Evolutionary conservation across 768 basidiomycete genomes (phyloP).

Genomic region (Lenzites betulinus): DNA sequence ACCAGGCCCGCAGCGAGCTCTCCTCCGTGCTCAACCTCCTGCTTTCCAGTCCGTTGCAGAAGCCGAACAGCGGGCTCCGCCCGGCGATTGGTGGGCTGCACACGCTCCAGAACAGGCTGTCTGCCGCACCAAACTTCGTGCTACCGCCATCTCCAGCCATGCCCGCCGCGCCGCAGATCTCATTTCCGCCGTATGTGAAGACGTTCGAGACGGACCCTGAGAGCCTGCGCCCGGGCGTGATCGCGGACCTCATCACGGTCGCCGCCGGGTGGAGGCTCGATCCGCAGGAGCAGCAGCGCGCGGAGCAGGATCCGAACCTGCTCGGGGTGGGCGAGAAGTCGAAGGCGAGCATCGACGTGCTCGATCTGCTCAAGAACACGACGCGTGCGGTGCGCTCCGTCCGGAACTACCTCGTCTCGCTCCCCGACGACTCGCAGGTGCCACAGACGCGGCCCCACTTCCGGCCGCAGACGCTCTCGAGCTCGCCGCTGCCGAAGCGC

Average conservation of each 20-base stretch:
- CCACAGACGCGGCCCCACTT: constrained; percentile 41
- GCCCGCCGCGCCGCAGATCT: constrained; percentile 46
- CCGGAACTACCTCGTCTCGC: constrained; percentile 78
- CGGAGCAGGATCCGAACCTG: constrained; percentile 23
- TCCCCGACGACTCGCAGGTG: constrained; percentile 71
- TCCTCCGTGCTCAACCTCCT: constrained; percentile 2
- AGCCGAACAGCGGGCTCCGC: constrained; percentile 62
- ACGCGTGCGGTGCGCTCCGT: constrained; percentile 81
- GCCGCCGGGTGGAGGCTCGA: constrained; percentile 63
- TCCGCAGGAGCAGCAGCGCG: constrained; percentile 7
- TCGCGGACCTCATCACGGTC: constrained; percentile 70
- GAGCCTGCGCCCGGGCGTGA: constrained; percentile 72
- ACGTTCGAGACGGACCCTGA: constrained; percentile 76
- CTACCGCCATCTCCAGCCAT: constrained; percentile 71
- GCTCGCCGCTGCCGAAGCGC: constrained; percentile 38
- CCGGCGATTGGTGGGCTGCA: constrained; percentile 70
- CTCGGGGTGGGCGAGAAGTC: constrained; percentile 27
- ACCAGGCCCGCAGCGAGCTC: constrained; percentile 8
- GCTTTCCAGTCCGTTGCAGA: constrained; percentile 43
- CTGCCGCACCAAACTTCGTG: constrained; percentile 50
- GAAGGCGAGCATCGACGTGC: constrained; percentile 52
- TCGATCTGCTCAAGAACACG: constrained; percentile 73
- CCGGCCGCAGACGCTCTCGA: constrained; percentile 49
- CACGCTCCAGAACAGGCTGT: constrained; percentile 40
- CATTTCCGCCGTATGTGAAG: constrained; percentile 59